phyloP scores from a whole-genome alignment of 805 yeast species.

The Pichia eremophila region DNA sequence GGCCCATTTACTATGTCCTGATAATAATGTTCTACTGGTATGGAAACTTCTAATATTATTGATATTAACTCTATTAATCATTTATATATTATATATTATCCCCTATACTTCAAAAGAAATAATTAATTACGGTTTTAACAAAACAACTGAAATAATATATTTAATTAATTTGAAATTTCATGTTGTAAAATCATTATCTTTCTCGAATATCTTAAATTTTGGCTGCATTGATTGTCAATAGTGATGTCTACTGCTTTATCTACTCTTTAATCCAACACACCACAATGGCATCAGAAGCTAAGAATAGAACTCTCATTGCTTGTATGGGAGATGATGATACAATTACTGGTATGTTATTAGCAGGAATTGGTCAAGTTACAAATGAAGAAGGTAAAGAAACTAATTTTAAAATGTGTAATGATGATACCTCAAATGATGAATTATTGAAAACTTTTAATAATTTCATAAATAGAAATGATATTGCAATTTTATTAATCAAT shows the following conservation, averaged over 20 bases:
- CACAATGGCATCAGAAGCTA: slow-evolving; percentile 9
- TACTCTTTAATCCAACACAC: background rate
- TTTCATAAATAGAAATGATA: slow-evolving; percentile 77
- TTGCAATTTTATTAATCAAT: slow-evolving; percentile 86
- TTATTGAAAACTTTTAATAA: slow-evolving; percentile 65
- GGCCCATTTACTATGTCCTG: slow-evolving; percentile 96
- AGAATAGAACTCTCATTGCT: slow-evolving; percentile 75
- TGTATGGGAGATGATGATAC: slow-evolving; percentile 98
- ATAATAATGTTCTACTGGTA: slow-evolving; percentile 13
- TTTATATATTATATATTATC: background rate
- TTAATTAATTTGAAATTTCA: no score
- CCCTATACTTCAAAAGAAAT: no score
- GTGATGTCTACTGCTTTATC: background rate
- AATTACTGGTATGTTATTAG: slow-evolving; percentile 88
- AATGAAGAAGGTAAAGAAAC: slow-evolving; percentile 54
- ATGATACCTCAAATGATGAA: slow-evolving; percentile 68
- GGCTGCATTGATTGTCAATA: no score
- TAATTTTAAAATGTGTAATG: slow-evolving; percentile 74
- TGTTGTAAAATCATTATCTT: no score
- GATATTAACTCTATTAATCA: background rate
- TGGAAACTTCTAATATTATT: slow-evolving; percentile 1
- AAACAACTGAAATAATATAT: no score
- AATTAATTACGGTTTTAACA: no score
- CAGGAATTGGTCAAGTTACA: slow-evolving; percentile 87
- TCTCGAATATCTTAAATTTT: no score